Percentiles rank a stretch among this genome's conserved stretches.
Conservation (phyloP, 495 filamentous ascomycete species). For the Thermothielavioides terrestris region DNA sequence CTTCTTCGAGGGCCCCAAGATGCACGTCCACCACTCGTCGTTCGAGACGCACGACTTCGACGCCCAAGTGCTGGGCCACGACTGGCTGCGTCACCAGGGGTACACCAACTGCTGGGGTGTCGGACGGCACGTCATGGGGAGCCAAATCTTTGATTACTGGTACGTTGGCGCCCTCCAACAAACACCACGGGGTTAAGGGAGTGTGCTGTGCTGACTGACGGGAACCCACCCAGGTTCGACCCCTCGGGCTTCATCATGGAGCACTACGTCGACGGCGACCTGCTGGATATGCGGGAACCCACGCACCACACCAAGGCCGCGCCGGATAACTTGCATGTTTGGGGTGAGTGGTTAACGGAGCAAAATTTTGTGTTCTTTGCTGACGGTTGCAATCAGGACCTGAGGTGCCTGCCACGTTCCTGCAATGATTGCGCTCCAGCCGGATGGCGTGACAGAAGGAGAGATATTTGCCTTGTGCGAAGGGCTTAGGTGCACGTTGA, state of each 20-base stretch:
- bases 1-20: slow-evolving; percentile 44
- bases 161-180: no score
- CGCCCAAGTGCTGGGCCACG: slow-evolving; percentile 62
- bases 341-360: slow-evolving; percentile 28
- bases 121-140: slow-evolving; percentile 58
- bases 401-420: slow-evolving; percentile 5
- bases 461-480: neutral
- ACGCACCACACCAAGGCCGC: slow-evolving; percentile 35
- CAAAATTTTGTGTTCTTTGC: neutral
- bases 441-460: neutral
- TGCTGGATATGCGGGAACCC: slow-evolving; percentile 54
- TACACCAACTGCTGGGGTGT: slow-evolving; percentile 67
- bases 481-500: neutral
- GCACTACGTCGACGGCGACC: slow-evolving; percentile 61
- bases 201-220: neutral
- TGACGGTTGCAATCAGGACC: neutral
- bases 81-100: slow-evolving; percentile 55
- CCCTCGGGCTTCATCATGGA: slow-evolving; percentile 54
- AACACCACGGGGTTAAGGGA: no score
- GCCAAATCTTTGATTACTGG: slow-evolving; percentile 66
- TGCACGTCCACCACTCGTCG: slow-evolving; percentile 61
- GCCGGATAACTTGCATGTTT: slow-evolving; percentile 41
- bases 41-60: slow-evolving; percentile 75
- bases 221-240: slow-evolving; percentile 42
- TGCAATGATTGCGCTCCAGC: neutral